phyloP scores from a whole-genome alignment of 768 basidiomycete species.

The Lentinula raphanica region DNA sequence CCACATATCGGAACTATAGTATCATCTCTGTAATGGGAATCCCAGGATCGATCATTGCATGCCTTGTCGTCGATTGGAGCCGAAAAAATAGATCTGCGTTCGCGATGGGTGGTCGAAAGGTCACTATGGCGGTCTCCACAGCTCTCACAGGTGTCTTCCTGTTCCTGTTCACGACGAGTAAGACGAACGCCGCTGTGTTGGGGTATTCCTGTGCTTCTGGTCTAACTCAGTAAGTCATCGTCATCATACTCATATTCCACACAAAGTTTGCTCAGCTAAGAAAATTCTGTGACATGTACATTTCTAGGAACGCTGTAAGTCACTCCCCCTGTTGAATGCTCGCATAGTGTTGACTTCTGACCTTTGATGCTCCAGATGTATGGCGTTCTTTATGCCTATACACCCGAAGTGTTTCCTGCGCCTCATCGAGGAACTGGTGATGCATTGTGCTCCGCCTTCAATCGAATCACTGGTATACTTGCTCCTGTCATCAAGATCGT shows the following conservation, averaged over 20 bases:
- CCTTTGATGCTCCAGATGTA: neutral
- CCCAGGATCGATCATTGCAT: slow-evolving; percentile 46
- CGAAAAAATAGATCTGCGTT: slow-evolving; percentile 23
- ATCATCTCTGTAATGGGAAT: slow-evolving; percentile 43
- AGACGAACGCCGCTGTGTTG: slow-evolving; percentile 30
- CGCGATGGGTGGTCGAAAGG: slow-evolving; percentile 39
- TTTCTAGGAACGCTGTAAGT: slow-evolving; percentile 4
- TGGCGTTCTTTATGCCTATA: slow-evolving; percentile 36
- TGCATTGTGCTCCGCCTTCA: slow-evolving; percentile 45
- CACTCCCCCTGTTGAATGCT: neutral
- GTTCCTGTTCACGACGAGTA: slow-evolving; percentile 48
- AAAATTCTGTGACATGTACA: no score
- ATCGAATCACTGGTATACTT: slow-evolving; percentile 58
- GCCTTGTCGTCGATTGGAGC: slow-evolving; percentile 39
- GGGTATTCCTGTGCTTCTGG: slow-evolving; percentile 41
- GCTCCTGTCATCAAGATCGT: slow-evolving; percentile 24
- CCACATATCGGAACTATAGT: slow-evolving; percentile 45
- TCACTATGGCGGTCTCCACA: slow-evolving; percentile 42
- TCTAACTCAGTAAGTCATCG: slow-evolving; percentile 32
- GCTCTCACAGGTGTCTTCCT: slow-evolving; percentile 41
- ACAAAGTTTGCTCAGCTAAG: no score
- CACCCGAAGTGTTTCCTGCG: slow-evolving; percentile 52
- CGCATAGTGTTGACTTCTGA: neutral
- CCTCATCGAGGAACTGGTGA: slow-evolving; percentile 52
- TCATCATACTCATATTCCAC: no score